These are phyloP conservation scores for Mrakia frigida DNA, from an alignment of 768 basidiomycete genomes.

Conservation along the genomic window DNA sequence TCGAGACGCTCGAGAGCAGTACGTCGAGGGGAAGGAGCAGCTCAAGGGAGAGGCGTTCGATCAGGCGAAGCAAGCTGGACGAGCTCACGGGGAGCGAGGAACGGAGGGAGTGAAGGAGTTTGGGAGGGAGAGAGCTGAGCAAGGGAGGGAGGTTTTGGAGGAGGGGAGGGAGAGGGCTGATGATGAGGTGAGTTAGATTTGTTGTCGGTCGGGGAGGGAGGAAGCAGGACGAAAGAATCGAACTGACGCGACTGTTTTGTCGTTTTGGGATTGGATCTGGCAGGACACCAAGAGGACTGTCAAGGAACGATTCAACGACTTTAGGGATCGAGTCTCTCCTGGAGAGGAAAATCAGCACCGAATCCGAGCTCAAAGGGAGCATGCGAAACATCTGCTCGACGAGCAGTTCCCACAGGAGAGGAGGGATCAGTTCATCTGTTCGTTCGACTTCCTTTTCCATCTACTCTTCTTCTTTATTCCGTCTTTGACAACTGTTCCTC, in stretches of 20 bases:
- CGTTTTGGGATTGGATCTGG: not conserved
- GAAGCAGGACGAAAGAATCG: no score
- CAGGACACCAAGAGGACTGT: conserved; percentile 35
- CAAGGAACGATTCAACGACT: conserved; percentile 44
- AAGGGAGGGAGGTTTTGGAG: conserved; percentile 40
- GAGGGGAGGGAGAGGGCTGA: conserved; percentile 30
- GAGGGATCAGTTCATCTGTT: conserved; percentile 66
- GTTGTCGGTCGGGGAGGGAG: no score
- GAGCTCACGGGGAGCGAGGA: conserved; percentile 36
- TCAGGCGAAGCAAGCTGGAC: conserved; percentile 26
- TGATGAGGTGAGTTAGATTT: not conserved
- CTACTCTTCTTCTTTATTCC: not conserved
- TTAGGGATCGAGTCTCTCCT: conserved; percentile 60
- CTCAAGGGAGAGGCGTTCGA: conserved; percentile 37
- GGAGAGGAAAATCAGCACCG: conserved; percentile 56
- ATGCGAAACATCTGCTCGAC: conserved; percentile 57
- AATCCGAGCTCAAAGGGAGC: conserved; percentile 54
- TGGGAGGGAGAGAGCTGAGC: not conserved
- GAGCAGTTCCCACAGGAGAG: conserved; percentile 77
- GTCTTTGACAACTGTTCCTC: not conserved
- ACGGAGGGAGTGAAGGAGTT: conserved; percentile 34
- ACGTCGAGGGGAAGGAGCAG: conserved; percentile 37
- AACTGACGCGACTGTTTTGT: no score
- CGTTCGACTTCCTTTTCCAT: not conserved
- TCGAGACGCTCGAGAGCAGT: conserved; percentile 40